These are phyloP conservation scores for Kuraishia capsulata DNA, from an alignment of 805 yeast species.

Conservation along the genomic window DNA sequence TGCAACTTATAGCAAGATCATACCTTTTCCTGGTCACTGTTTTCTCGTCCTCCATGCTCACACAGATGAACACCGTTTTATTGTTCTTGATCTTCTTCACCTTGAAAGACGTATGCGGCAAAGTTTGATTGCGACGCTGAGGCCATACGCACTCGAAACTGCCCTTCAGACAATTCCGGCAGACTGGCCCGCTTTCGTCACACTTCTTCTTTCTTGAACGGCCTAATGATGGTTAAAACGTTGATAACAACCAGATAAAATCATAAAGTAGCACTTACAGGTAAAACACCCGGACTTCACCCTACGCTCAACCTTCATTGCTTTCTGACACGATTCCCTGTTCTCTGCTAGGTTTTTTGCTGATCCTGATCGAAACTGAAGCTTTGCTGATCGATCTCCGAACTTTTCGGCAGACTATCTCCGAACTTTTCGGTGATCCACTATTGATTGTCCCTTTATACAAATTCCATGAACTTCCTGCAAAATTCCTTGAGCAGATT, in stretches of 20 bases:
- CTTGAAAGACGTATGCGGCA: background rate
- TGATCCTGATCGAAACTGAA: too few species aligned
- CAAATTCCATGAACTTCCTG: too few species aligned
- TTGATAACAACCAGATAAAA: background rate
- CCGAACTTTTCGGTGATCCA: too few species aligned
- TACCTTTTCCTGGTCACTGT: background rate
- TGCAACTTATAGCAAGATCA: background rate
- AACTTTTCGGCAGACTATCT: too few species aligned
- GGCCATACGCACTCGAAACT: conserved; percentile 3
- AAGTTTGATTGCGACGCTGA: background rate
- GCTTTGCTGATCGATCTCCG: too few species aligned
- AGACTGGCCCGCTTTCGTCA: conserved; percentile 43
- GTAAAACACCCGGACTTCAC: conserved; percentile 3
- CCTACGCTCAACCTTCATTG: too few species aligned
- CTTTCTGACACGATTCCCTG: too few species aligned
- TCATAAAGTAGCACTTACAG: background rate
- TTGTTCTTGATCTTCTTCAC: background rate
- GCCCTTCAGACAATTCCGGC: conserved; percentile 33
- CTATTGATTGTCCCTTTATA: too few species aligned
- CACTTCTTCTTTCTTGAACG: conserved; percentile 38
- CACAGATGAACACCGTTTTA: background rate
- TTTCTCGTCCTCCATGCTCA: background rate
- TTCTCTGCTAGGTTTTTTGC: too few species aligned
- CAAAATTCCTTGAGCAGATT: too few species aligned
- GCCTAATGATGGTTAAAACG: background rate